Evolutionary conservation across 2,329 filamentous ascomycete species (phyloP), one percentile per base, ranked within the genome.

Genomic region (Byssochlamys sp.): DNA sequence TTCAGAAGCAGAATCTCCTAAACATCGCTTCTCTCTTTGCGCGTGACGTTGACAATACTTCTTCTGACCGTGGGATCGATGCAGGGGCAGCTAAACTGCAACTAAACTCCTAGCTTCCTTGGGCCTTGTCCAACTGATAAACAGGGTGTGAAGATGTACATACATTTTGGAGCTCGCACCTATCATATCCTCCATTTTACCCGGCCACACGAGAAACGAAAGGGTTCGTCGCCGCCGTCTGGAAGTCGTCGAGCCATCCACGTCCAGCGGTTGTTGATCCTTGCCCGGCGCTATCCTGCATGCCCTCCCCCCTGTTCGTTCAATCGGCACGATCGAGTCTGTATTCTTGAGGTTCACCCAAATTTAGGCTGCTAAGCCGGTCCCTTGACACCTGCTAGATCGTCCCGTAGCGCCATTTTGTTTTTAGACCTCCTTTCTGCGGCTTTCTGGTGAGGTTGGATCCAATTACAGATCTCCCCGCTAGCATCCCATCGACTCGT

Each of bases 401-500:
- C 48, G 39, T 35, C 26, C 39, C 29, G 14, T 54, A n/a, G 55
- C 27, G 19, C 58, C 55, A 61, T 61, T 61, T 19, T 55, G 60
- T 54, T 58, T 33, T 57, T 58, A 28, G 31, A 26, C 53, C 53
- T 54, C 31, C 53, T 39, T 48, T 39, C 31, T 31, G 25, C 28
- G 28, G 25, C 28, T 29, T 31, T 39, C 29, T 51, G 25, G 19
- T 24, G 25, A 51, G 25, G 19, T 14, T 28, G 27, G 25, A 26
- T 28, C 49, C 49, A 51, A 51, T 28, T 25, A 28, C 25, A 52
- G n/a, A 28, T 52, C 59, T 31, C 59, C 55, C 54, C 35, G 33
- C 31, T 28, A 57, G 55, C 53, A 59, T 57, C 57, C 55, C 57
- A 61, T 61, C 54, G 52, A 54, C 57, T 55, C 35, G 55, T 55